Evolutionary conservation across 2,329 filamentous ascomycete species (phyloP), one percentile per base, ranked within the genome.

Genomic region (Colletotrichum orchidophilum): DNA sequence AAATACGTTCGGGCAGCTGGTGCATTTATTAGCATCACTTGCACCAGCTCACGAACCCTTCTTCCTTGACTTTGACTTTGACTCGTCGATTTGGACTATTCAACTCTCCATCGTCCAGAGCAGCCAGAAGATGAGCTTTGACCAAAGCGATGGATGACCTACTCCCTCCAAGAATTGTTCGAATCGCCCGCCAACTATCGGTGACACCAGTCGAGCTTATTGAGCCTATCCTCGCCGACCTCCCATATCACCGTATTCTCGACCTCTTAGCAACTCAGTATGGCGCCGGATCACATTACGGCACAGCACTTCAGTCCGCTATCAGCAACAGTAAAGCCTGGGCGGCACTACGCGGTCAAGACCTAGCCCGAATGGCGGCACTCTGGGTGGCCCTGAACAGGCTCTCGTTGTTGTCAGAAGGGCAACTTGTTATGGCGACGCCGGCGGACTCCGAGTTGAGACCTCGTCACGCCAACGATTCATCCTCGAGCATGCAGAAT

Each of bases 201-300:
- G 24, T 11, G 2, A 54, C 49, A 3, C 50, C 61, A 8, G 2
- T 27, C 13, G 61, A 63, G 61, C 33, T 63, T 9, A 42, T 63
- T 7, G 31, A 55, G 50, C 50, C 33, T 29, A 26, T 63, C 15
- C 31, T 63, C 9, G 61, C 50, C 61, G 61, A 42, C 24, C 5
- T 63, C 33, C 61, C 61, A 33, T 50, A 55, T 39, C 50, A 63
- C 24, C 50, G 50, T 1, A 50, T 63, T 9, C 61, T 63, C 33
- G 61, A 63, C 50, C 27, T 63, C 9, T 18, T 54, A 3, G 33
- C 31, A 15, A 55, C 29, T 21, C 5, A 12, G 27, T n/a, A 55
- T 31, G 26, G 53, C 8, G 6, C 4, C 15, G 31, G 12, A 7
- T 12, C 53, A 5, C 5, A 6, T 31, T 12, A 55, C 27, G 53